Base-by-base conservation (phyloP, 2,329 filamentous ascomycete genomes). In the Phialocephala sp. region DNA sequence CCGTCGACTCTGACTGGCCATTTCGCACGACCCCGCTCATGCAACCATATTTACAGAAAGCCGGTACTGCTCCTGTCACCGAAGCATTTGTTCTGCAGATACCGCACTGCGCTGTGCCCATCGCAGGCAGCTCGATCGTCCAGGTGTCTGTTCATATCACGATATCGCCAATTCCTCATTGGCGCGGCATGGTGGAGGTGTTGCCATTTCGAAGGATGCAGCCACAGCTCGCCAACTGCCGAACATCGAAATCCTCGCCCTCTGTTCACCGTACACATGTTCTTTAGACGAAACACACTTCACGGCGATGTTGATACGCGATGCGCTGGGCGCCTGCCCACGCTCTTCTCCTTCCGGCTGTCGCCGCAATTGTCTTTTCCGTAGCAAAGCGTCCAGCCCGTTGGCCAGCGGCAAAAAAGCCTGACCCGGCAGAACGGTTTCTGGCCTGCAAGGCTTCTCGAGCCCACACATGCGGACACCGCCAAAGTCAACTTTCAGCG, bases 31-130 rank as follows among this genome's bases (percentile, higher is more conserved):
- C 20, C 20, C 54, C 52, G 20, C 11, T 24, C 35, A 41, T 63
- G 61, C 43, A 59, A 32, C 61, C 54, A 59, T 36, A 37, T 18
- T 9, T 45, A 41, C 41, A 52, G 22, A 45, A 27, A 12, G 4
- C 39, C 37, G 50, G 39, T 62, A 57, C 37, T 43, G 35, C 15
- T 22, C 37, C 9, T 45, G 24, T 15, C 41, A 15, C 39, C 20
- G 27, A 37, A 27, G 54, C 54, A 36, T 59, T 52, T 32, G 35
- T 36, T 54, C 15, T 52, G 35, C 43, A 59, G 43, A 39, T 59
- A 63, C 55, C 41, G 43, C 27, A 15, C 54, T 52, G 43, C 56
- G 35, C 36, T 59, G 32, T 32, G 27, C 22, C 22, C 20, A 22
- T 50, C 22, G 12, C 45, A 6, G n/a, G 45, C 20, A 14, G 22